A percentile compares a stretch with the other conserved stretches of the same genome.
Evolutionary conservation across 2,329 filamentous ascomycete genomes (phyloP).

Genomic region (Aaosphaeria arxii): DNA sequence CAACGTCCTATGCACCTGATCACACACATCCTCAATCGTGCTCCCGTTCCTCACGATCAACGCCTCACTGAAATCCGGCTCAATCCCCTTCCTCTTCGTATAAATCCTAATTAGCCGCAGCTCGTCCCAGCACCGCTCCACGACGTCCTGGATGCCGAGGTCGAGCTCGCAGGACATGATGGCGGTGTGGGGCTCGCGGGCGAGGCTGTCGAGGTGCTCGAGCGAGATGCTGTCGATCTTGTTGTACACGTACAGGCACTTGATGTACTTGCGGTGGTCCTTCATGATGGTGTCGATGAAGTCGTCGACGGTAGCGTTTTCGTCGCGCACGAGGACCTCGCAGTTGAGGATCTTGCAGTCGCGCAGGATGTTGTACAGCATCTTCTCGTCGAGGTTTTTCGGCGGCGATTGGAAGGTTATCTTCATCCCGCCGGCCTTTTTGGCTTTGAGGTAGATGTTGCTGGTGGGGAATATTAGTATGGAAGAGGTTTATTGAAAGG

Average conservation of each 20-base stretch:
- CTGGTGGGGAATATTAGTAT: slow-evolving; percentile 42
- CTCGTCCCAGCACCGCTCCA: slow-evolving; percentile 94
- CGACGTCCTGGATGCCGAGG: slow-evolving; percentile 86
- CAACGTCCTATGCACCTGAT: slow-evolving; percentile 85
- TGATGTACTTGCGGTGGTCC: slow-evolving; percentile 96
- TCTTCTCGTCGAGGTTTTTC: slow-evolving; percentile 92
- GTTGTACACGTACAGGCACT: slow-evolving; percentile 96
- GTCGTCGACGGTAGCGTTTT: slow-evolving; percentile 91
- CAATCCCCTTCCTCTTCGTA: slow-evolving; percentile 90
- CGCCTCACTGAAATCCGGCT: slow-evolving; percentile 86
- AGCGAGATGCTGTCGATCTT: slow-evolving; percentile 96
- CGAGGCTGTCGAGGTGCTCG: slow-evolving; percentile 88
- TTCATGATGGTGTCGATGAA: slow-evolving; percentile 99
- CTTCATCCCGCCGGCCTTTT: slow-evolving; percentile 97
- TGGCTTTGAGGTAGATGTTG: slow-evolving; percentile 95
- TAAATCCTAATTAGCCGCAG: slow-evolving; percentile 87
- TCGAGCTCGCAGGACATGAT: slow-evolving; percentile 98
- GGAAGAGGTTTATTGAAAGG: background rate
- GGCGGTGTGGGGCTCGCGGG: slow-evolving; percentile 87
- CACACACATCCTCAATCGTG: slow-evolving; percentile 94
- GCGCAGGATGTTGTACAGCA: slow-evolving; percentile 94
- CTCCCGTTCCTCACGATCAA: slow-evolving; percentile 87
- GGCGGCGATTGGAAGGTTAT: slow-evolving; percentile 91
- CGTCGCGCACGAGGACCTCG: slow-evolving; percentile 92
- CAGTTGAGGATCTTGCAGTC: slow-evolving; percentile 99